phyloP scores from a whole-genome alignment of 371 early-diverging fungal genomes.

The Lichtheimia ornata region DNA sequence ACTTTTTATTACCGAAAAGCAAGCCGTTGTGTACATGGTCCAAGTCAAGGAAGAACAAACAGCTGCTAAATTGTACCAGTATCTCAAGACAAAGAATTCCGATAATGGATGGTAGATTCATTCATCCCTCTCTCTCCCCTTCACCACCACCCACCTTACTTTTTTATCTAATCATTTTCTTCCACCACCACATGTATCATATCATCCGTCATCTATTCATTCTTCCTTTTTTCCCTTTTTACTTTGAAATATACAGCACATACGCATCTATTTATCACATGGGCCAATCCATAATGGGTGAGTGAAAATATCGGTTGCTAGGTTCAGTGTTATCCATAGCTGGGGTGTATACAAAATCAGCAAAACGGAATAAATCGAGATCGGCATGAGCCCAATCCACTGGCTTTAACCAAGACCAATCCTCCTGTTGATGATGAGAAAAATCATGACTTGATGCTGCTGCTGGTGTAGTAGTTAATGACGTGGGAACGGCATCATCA shows the following conservation, averaged over 20 bases:
- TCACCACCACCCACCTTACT: too few species aligned
- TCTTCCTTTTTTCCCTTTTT: background rate
- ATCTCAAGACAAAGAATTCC: conserved; percentile 40
- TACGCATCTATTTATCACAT: background rate
- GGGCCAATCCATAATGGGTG: conserved; percentile 1
- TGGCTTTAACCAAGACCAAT: conserved; percentile 11
- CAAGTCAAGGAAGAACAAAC: conserved; percentile 42
- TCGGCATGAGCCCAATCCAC: conserved; percentile 10
- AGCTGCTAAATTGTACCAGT: conserved; percentile 40
- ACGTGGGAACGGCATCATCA: background rate
- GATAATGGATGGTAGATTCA: conserved; percentile 37
- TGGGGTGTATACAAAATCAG: conserved; percentile 21
- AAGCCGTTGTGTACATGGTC: conserved; percentile 46
- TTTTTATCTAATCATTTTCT: background rate
- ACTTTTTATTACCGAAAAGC: conserved; percentile 34
- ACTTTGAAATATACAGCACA: too few species aligned
- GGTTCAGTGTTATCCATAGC: conserved; percentile 12
- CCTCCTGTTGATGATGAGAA: background rate
- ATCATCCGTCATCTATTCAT: background rate
- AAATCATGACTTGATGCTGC: conserved; percentile 2
- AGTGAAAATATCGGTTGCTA: background rate
- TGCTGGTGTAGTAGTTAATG: conserved; percentile 3
- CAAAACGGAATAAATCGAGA: conserved; percentile 21
- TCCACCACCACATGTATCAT: background rate
- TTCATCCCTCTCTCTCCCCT: background rate